Percentiles rank a stretch among this genome's conserved stretches.
Conservation (phyloP, 805 yeast genomes). For the Cyberlindnera sargentensis region DNA sequence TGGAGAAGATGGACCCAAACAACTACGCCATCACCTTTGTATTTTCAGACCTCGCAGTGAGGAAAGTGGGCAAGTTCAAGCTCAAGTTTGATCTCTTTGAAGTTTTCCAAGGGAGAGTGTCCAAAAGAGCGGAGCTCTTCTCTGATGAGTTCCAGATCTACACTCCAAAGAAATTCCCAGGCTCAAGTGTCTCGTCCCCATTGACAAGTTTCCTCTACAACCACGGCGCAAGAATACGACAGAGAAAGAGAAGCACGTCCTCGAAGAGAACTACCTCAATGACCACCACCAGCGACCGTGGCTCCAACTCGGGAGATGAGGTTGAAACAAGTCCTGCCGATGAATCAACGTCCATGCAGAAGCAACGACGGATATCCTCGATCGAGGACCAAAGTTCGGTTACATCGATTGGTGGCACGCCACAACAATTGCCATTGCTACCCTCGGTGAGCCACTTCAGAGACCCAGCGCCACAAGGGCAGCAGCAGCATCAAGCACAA, state of each 20-base stretch:
- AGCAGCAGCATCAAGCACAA: no score
- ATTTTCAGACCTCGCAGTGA: conserved; percentile 25
- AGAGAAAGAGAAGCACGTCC: conserved; percentile 18
- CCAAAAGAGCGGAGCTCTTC: conserved; percentile 10
- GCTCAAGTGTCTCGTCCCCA: conserved; percentile 23
- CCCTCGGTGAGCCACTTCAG: no score
- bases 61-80: conserved; percentile 22
- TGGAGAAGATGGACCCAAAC: conserved; percentile 10
- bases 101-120: conserved; percentile 18
- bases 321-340: no score
- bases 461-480: no score
- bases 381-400: no score
- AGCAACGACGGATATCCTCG: no score
- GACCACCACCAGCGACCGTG: not conserved
- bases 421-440: no score
- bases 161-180: conserved; percentile 28
- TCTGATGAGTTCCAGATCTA: conserved; percentile 22
- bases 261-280: not conserved
- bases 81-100: conserved; percentile 25
- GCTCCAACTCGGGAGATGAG: no score
- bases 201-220: conserved; percentile 25
- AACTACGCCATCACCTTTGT: conserved; percentile 25
- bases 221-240: conserved; percentile 27
- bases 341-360: no score
- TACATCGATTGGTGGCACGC: no score